phyloP scores from a whole-genome alignment of 805 yeast genomes.

The Candida suzukii region DNA sequence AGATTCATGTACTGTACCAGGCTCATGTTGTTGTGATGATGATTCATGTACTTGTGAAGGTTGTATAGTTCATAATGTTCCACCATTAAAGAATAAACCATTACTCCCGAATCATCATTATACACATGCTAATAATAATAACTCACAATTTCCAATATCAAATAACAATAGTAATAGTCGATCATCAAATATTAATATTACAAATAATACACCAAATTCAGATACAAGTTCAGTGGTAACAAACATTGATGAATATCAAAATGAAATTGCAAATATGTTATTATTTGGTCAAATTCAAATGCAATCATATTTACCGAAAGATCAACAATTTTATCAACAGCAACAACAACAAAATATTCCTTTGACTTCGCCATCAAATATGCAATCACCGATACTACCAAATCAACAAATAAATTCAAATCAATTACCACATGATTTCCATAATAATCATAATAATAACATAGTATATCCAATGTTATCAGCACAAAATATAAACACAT shows the following conservation, averaged over 20 bases:
- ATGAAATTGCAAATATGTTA: background rate
- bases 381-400: background rate
- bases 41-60: conserved; percentile 23
- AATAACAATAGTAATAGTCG: background rate
- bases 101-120: too few species aligned
- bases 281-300: conserved; percentile 17
- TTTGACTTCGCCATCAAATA: too few species aligned
- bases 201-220: background rate
- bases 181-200: background rate
- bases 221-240: background rate
- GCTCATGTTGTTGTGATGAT: conserved; percentile 27
- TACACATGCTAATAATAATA: background rate
- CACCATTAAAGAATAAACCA: conserved; percentile 1
- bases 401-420: too few species aligned
- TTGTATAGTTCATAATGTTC: conserved; percentile 22
- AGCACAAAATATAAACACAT: background rate
- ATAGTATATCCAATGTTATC: background rate
- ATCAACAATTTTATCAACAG: conserved; percentile 2
- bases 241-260: background rate
- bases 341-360: conserved; percentile 4
- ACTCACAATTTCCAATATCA: background rate
- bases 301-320: conserved; percentile 9
- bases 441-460: background rate
- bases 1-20: conserved; percentile 26
- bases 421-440: too few species aligned